Conservation (phyloP, 2,329 filamentous ascomycete species). For the Chaetoscypha palmicola region DNA sequence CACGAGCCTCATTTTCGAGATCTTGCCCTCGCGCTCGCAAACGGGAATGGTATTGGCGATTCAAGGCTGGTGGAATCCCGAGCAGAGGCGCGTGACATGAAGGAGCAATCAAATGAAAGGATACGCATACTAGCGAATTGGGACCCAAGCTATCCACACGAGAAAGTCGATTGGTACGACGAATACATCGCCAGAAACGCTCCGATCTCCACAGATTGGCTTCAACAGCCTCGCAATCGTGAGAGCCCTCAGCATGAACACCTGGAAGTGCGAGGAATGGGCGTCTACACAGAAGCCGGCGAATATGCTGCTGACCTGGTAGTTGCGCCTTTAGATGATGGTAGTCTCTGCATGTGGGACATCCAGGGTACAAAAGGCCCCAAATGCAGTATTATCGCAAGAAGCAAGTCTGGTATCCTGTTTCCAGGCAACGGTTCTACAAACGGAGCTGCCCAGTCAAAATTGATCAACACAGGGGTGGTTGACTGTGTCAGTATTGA, state of each 20-base stretch:
- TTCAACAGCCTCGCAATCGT: slow-evolving; percentile 52
- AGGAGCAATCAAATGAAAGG: slow-evolving; percentile 33
- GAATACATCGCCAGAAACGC: slow-evolving; percentile 82
- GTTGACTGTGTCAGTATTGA: slow-evolving; percentile 81
- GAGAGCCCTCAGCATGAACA: slow-evolving; percentile 38
- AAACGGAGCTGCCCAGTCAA: slow-evolving; percentile 41
- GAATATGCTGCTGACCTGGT: slow-evolving; percentile 51
- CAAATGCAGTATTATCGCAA: slow-evolving; percentile 57
- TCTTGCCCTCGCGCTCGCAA: slow-evolving; percentile 24
- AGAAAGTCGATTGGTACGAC: slow-evolving; percentile 75
- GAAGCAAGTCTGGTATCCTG: slow-evolving; percentile 61
- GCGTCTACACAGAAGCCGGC: slow-evolving; percentile 52
- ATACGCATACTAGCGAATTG: slow-evolving; percentile 65
- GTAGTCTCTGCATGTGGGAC: slow-evolving; percentile 84
- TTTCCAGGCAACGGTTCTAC: slow-evolving; percentile 45
- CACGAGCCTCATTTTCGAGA: slow-evolving; percentile 35
- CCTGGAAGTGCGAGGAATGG: slow-evolving; percentile 67
- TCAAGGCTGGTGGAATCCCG: slow-evolving; percentile 21
- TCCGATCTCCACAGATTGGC: slow-evolving; percentile 68
- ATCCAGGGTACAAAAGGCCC: slow-evolving; percentile 47
- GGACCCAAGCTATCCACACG: slow-evolving; percentile 69
- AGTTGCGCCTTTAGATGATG: slow-evolving; percentile 76
- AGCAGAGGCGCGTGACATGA: slow-evolving; percentile 20
- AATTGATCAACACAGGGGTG: slow-evolving; percentile 64
- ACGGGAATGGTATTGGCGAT: slow-evolving; percentile 25